Conservation (phyloP, 148 eudicot genomes). For the Selenicereus undatus region DNA sequence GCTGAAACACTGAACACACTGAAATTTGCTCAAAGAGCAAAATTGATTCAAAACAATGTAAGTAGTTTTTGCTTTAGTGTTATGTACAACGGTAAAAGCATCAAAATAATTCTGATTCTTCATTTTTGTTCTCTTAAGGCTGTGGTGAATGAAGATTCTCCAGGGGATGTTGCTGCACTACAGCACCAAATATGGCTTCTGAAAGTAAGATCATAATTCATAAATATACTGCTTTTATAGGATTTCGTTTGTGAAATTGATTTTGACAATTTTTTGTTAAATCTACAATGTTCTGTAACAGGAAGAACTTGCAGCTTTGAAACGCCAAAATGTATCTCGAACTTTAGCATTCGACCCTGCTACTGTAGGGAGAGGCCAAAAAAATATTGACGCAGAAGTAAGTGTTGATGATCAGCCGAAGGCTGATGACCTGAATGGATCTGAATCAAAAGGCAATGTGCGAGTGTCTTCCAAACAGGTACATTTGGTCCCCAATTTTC, state of each 20-base stretch:
- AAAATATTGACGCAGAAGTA: conserved; percentile 29
- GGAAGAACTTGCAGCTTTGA: conserved; percentile 83
- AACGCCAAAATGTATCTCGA: conserved; percentile 65
- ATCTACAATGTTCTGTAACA: conserved; percentile 31
- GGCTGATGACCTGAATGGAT: conserved; percentile 27
- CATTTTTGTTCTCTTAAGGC: conserved; percentile 44
- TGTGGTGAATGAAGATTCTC: conserved; percentile 91
- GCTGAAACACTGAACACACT: conserved; percentile 89
- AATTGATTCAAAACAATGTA: conserved; percentile 95
- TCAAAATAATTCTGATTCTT: background rate
- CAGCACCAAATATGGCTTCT: conserved; percentile 73
- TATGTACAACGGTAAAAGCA: background rate
- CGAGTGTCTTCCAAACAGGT: conserved; percentile 82
- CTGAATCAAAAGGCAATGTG: conserved; percentile 37
- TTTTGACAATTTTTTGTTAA: background rate
- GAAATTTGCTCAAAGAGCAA: conserved; percentile 95
- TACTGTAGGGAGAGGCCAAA: conserved; percentile 19
- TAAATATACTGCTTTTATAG: conserved; percentile 9
- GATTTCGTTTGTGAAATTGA: background rate
- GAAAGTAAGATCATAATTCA: conserved; percentile 40
- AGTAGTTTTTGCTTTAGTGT: conserved; percentile 27
- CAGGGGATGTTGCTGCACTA: conserved; percentile 75
- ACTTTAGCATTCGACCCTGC: conserved; percentile 55
- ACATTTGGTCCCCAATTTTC: conserved; percentile 3
- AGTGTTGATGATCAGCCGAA: conserved; percentile 28